A percentile compares a stretch with the other conserved stretches of the same genome.
phyloP scores from a whole-genome alignment of 768 basidiomycete genomes.

The Serendipita sp. region DNA sequence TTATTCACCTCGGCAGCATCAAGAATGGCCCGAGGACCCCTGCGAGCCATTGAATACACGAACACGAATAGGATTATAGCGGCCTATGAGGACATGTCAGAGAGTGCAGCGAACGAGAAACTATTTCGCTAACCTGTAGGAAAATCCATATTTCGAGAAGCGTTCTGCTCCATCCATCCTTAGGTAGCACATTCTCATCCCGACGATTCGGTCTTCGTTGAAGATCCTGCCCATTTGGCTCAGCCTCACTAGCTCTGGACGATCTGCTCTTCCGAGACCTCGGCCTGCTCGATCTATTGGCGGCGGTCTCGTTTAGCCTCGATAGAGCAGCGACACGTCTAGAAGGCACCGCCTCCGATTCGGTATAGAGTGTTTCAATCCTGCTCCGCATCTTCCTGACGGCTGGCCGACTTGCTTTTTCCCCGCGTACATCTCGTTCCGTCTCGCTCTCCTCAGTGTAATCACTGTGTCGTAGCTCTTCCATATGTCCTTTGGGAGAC shows the following conservation, averaged over 20 bases:
- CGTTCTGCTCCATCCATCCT: background rate
- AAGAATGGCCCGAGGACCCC: constrained; percentile 50
- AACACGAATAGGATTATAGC: constrained; percentile 57
- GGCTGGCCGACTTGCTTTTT: background rate
- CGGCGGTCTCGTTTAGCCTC: background rate
- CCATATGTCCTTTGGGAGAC: constrained; percentile 44
- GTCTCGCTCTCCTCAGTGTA: constrained; percentile 10
- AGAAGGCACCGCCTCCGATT: background rate
- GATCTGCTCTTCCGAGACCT: background rate
- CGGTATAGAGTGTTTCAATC: background rate
- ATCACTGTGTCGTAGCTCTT: constrained; percentile 26
- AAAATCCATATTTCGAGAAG: constrained; percentile 55
- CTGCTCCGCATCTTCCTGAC: background rate
- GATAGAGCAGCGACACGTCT: background rate
- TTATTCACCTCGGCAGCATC: constrained; percentile 5
- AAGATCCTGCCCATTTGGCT: too few relatives aligned
- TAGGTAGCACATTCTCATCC: constrained; percentile 26
- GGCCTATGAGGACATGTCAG: constrained; percentile 22
- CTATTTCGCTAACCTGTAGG: constrained; percentile 31
- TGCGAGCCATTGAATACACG: constrained; percentile 62
- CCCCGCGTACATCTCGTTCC: background rate
- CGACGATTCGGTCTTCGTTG: background rate
- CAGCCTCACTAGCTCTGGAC: background rate
- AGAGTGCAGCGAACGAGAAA: background rate
- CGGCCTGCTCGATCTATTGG: background rate